A percentile compares a stretch with the other conserved stretches of the same genome.
phyloP scores from a whole-genome alignment of 139 green algal species.

The Chlamydomonas eustigma region DNA sequence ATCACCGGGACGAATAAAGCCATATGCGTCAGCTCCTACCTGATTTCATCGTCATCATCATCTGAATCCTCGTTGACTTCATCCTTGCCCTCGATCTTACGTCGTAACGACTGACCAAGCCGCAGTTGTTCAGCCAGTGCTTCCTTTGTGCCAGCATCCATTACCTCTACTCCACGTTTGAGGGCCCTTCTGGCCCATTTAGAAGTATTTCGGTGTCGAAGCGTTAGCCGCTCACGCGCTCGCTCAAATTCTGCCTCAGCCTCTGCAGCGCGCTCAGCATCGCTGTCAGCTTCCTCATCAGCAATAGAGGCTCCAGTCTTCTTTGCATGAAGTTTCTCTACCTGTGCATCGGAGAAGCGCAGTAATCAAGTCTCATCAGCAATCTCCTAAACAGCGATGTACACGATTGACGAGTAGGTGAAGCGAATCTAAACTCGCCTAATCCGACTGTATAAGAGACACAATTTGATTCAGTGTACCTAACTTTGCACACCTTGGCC shows the following conservation, averaged over 20 bases:
- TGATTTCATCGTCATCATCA: conserved; percentile 18
- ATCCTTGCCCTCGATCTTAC: conserved; percentile 54
- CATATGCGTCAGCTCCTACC: conserved; percentile 15
- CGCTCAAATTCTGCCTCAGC: conserved; percentile 75
- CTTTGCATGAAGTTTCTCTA: not conserved
- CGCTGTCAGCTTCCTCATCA: conserved; percentile 13
- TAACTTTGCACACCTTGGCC: conserved; percentile 31
- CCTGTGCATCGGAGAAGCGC: not conserved
- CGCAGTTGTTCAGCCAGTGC: conserved; percentile 85
- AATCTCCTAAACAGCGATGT: too few relatives aligned
- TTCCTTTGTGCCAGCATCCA: conserved; percentile 50
- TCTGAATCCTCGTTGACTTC: conserved; percentile 4
- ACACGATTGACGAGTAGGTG: too few relatives aligned
- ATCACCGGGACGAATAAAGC: not conserved
- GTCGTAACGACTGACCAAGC: conserved; percentile 73
- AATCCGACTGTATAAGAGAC: too few relatives aligned
- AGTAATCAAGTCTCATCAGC: not conserved
- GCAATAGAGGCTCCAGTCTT: not conserved
- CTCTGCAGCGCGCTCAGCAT: conserved; percentile 15
- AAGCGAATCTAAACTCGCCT: too few relatives aligned
- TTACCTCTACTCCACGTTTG: conserved; percentile 59
- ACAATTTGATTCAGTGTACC: too few relatives aligned
- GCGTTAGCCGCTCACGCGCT: conserved; percentile 86
- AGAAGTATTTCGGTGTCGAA: conserved; percentile 86
- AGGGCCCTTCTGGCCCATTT: conserved; percentile 83